Evolutionary conservation across 768 basidiomycete species (phyloP).

Genomic region (Trametes cingulata): DNA sequence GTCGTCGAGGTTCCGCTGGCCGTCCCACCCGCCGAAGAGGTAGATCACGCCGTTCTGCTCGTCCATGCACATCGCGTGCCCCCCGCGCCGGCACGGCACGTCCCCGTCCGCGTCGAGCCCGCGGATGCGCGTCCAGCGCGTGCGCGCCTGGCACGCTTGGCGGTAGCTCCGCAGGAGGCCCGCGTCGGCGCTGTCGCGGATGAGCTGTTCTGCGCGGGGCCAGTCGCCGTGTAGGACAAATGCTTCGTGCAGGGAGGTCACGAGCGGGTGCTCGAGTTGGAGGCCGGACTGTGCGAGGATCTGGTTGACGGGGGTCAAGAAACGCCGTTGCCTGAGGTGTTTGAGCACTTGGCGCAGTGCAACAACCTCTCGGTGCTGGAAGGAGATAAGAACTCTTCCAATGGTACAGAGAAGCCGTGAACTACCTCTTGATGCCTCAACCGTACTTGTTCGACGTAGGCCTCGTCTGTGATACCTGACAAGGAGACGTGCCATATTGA

Average conservation of each 20-base stretch:
- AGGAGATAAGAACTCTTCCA: background rate
- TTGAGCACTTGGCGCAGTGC: conserved; percentile 71
- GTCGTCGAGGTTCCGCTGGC: conserved; percentile 70
- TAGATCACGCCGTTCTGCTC: conserved; percentile 62
- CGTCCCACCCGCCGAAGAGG: conserved; percentile 81
- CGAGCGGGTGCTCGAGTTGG: conserved; percentile 67
- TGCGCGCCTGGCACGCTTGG: conserved; percentile 55
- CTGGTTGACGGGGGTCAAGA: conserved; percentile 62
- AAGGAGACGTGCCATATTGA: conserved; percentile 78
- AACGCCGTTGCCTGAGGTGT: conserved; percentile 74
- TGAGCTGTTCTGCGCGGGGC: conserved; percentile 53
- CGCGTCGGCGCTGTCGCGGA: conserved; percentile 49
- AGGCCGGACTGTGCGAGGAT: conserved; percentile 57
- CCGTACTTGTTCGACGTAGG: conserved; percentile 56
- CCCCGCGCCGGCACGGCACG: conserved; percentile 66
- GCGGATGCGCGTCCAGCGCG: conserved; percentile 59
- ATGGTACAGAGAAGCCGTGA: background rate
- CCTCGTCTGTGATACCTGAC: conserved; percentile 56
- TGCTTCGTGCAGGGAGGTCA: conserved; percentile 62
- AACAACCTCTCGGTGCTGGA: conserved; percentile 64
- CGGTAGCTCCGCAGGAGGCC: conserved; percentile 67
- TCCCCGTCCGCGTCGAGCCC: conserved; percentile 68
- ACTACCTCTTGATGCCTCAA: conserved; percentile 63
- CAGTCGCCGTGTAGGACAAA: conserved; percentile 71
- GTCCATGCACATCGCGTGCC: conserved; percentile 84